Percentiles rank a stretch among this genome's conserved stretches.
phyloP scores from a whole-genome alignment of 1,284 basidiomycete genomes.

The Cutaneotrichosporon sp. region DNA sequence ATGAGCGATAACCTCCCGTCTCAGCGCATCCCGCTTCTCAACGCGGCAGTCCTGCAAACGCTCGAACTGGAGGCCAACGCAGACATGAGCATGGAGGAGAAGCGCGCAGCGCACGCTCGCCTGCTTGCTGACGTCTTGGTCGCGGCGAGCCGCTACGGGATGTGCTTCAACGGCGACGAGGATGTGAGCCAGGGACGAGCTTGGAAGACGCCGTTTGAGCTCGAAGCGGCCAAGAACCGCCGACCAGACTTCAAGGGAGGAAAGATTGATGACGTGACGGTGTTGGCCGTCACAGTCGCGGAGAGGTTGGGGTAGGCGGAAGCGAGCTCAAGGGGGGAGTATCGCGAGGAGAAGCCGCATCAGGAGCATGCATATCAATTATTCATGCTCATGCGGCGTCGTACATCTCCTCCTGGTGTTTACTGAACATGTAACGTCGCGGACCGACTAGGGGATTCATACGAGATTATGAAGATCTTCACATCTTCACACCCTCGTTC shows the following conservation, averaged over 20 bases:
- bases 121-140: slow-evolving; percentile 50
- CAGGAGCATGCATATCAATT: no score
- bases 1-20: slow-evolving; percentile 54
- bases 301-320: slow-evolving; percentile 1
- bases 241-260: slow-evolving; percentile 48
- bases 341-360: no score
- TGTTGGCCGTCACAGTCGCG: background rate
- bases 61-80: slow-evolving; percentile 34
- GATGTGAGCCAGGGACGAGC: slow-evolving; percentile 15
- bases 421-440: no score
- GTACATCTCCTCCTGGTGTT: no score
- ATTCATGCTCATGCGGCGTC: no score
- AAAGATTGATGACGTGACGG: slow-evolving; percentile 46
- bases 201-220: slow-evolving; percentile 48
- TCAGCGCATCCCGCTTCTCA: slow-evolving; percentile 43
- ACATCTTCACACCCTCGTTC: no score
- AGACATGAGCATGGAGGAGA: slow-evolving; percentile 30
- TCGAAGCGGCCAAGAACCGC: slow-evolving; percentile 43
- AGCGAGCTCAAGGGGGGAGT: no score
- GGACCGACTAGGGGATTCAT: no score
- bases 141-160: slow-evolving; percentile 47
- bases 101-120: slow-evolving; percentile 39
- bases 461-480: no score
- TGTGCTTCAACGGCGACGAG: slow-evolving; percentile 44
- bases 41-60: slow-evolving; percentile 25